Evolutionary conservation across 2,329 filamentous ascomycete species (phyloP), one percentile per base, ranked within the genome.

Genomic region (Fusarium stilboides): DNA sequence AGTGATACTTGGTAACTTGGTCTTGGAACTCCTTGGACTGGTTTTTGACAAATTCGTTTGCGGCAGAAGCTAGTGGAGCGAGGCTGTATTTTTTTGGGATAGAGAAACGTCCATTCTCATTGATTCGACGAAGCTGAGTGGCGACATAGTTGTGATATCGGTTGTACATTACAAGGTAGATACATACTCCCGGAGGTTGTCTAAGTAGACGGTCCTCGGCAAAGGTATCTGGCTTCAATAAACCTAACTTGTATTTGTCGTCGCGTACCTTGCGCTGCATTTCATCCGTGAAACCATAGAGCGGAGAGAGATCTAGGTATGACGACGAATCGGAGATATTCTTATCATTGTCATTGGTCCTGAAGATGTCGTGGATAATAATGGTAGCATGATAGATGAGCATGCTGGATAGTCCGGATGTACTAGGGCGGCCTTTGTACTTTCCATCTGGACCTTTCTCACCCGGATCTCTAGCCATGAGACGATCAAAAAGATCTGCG

Each of bases 101-200:
- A 0, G 67, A 71, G 60, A 82, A 84, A 3, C 79, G 75, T 7
- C 75, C 75, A 28, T 77, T 78, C 68, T 85, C 80, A 44, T 85
- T 85, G 63, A 84, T 82, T 19, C 55, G 76, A 1, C 43, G 90
- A 12, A 97, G 82, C 61, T 94, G 89, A 57, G 89, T 87, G 4
- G 91, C 92, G 0, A 92, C 88, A 66, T 94, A 87, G 78, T 97
- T 97, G 80, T 97, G 94, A 78, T 94, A 95, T 6, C 88, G 84
- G 71, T 89, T 90, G 77, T 92, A 89, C 89, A 92, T 91, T 73
- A 93, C 86, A 4, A 92, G 77, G n/a, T 92, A 76, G 2, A 91
- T 88, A 42, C 87, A 84, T n/a, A 90, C 89, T 6, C 90, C 89
- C 0, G 91, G 88, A 0, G 91, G 91, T 69, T 91, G 88, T 3